Evolutionary conservation across 2,329 filamentous ascomycete genomes (phyloP).

Genomic region (Ophiostoma angusticollis): DNA sequence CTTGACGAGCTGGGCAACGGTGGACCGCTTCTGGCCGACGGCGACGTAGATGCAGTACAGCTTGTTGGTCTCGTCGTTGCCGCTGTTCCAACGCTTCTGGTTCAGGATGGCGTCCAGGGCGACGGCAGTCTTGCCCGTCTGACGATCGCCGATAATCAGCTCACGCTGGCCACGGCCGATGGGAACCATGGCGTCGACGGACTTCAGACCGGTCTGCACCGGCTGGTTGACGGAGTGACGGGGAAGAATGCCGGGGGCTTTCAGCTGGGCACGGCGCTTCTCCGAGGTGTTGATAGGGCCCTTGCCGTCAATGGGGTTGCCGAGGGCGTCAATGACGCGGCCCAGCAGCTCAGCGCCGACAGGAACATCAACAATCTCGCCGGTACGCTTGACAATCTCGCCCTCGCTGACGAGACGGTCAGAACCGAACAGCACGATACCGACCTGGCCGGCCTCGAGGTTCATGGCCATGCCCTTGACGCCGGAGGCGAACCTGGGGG

Average conservation of each 20-base stretch:
- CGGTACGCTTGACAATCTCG: slow-evolving; percentile 98
- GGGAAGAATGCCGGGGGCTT: slow-evolving; percentile 96
- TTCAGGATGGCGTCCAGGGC: slow-evolving; percentile 96
- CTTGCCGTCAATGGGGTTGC: slow-evolving; percentile 99
- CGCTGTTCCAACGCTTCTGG: slow-evolving; percentile 95
- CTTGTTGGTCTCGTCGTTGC: slow-evolving; percentile 87
- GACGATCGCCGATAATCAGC: slow-evolving; percentile 99
- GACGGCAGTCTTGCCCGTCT: slow-evolving; percentile 99
- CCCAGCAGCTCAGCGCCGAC: slow-evolving; percentile 88
- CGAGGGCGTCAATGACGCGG: slow-evolving; percentile 95
- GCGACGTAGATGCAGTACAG: slow-evolving; percentile 99
- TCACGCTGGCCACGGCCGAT: slow-evolving; percentile 99
- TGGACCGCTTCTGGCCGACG: slow-evolving; percentile 98
- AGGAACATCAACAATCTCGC: slow-evolving; percentile 96
- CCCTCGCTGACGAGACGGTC: slow-evolving; percentile 99
- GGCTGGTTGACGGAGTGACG: slow-evolving; percentile 96
- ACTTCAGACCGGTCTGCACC: slow-evolving; percentile 99
- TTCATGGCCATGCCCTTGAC: slow-evolving; percentile 99
- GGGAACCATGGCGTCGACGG: slow-evolving; percentile 98
- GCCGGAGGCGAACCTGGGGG: slow-evolving; percentile 82
- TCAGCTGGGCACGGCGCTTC: slow-evolving; percentile 93
- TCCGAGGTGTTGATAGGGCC: slow-evolving; percentile 85
- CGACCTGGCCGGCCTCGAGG: slow-evolving; percentile 99
- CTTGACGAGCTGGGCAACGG: slow-evolving; percentile 98
- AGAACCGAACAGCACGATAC: slow-evolving; percentile 99